Conservation (phyloP, 768 basidiomycete species). For the Scleroderma citrinum region DNA sequence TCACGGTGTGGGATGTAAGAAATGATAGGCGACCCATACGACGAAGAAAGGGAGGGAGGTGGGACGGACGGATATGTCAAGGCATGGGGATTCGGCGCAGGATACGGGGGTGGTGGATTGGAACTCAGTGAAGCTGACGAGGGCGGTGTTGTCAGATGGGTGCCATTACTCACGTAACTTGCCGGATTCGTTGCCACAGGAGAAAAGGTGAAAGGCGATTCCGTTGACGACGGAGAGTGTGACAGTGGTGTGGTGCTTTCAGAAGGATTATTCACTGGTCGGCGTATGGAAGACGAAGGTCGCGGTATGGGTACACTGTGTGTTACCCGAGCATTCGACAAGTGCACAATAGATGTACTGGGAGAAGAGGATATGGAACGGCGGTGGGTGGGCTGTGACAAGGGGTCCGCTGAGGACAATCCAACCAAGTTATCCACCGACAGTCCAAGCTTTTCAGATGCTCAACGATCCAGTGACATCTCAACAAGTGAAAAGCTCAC, state of each 20-base stretch:
- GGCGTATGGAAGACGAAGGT: slow-evolving; percentile 56
- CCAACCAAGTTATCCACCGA: slow-evolving; percentile 78
- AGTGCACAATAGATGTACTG: slow-evolving; percentile 17
- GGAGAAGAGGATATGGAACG: slow-evolving; percentile 37
- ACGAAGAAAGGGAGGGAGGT: slow-evolving; percentile 74
- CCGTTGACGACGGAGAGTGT: slow-evolving; percentile 58
- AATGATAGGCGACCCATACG: slow-evolving; percentile 65
- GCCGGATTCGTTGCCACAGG: slow-evolving; percentile 50
- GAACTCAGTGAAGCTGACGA: slow-evolving; percentile 51
- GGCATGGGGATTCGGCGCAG: slow-evolving; percentile 30
- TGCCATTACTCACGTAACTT: slow-evolving; percentile 53
- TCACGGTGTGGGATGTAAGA: slow-evolving; percentile 43
- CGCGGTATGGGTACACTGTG: slow-evolving; percentile 74
- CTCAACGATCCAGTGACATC: slow-evolving; percentile 1
- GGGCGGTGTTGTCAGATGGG: slow-evolving; percentile 69
- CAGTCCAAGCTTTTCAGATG: slow-evolving; percentile 52
- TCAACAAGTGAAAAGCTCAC: slow-evolving; percentile 40
- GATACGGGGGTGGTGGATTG: slow-evolving; percentile 28
- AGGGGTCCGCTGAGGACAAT: slow-evolving; percentile 56
- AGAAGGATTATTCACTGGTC: slow-evolving; percentile 42
- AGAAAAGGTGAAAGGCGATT: slow-evolving; percentile 66
- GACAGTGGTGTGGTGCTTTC: slow-evolving; percentile 59
- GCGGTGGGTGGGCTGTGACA: slow-evolving; percentile 66
- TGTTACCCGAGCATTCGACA: slow-evolving; percentile 28
- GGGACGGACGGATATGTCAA: slow-evolving; percentile 81